These are phyloP conservation scores for Trifolium fragiferum DNA, from an alignment of 306 rosid species.

Conservation along the genomic window DNA sequence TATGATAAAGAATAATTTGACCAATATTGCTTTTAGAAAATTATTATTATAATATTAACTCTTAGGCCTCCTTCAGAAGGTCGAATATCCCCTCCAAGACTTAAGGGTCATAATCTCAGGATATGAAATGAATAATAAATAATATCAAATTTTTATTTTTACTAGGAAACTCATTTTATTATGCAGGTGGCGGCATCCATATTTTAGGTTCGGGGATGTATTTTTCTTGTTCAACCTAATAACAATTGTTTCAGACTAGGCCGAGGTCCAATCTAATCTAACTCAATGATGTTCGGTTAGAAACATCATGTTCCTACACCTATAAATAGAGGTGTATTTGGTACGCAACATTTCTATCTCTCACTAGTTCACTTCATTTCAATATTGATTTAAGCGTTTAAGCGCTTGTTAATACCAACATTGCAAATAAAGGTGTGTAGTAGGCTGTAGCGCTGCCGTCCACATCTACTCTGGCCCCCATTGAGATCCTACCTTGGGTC, in stretches of 20 bases:
- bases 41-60: conserved; percentile 17
- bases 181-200: conserved; percentile 40
- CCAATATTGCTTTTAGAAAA: conserved; percentile 24
- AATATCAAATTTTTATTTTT: not conserved
- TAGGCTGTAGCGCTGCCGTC: not conserved
- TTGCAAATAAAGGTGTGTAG: not conserved
- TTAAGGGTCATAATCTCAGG: conserved; percentile 47
- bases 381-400: not conserved
- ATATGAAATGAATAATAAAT: conserved; percentile 1
- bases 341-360: not conserved
- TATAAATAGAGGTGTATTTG: no score
- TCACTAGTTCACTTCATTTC: not conserved
- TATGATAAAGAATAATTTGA: conserved; percentile 21
- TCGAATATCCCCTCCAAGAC: conserved; percentile 51
- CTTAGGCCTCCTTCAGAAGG: conserved; percentile 40
- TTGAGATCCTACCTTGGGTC: not conserved
- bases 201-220: not conserved
- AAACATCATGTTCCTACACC: no score
- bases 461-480: not conserved
- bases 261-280: not conserved
- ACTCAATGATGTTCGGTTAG: no score
- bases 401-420: not conserved
- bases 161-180: conserved; percentile 8
- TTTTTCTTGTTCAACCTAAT: not conserved
- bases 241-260: not conserved